Percentiles rank a stretch among this genome's conserved stretches.
phyloP scores from a whole-genome alignment of 1,139 yeast species.

The Nakaseomyces sp. region DNA sequence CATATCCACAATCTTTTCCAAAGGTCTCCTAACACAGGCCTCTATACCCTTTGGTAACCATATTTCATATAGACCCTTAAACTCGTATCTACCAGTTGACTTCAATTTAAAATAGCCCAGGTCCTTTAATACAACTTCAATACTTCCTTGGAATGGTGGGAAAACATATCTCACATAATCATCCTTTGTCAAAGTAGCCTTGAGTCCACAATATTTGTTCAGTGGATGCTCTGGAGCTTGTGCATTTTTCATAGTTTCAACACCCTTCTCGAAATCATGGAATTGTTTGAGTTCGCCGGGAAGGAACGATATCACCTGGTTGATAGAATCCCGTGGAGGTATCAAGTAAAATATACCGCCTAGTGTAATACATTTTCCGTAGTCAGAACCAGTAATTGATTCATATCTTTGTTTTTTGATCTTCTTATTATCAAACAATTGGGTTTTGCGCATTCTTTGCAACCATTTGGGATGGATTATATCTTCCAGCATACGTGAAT shows the following conservation, averaged over 20 bases:
- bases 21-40: conserved; percentile 36
- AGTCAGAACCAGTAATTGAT: conserved; percentile 34
- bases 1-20: conserved; percentile 17
- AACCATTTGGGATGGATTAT: conserved; percentile 21
- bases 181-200: conserved; percentile 28
- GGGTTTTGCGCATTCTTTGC: conserved; percentile 25
- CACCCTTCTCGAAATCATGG: conserved; percentile 24
- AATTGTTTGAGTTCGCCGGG: conserved; percentile 28
- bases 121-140: conserved; percentile 61
- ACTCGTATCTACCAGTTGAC: conserved; percentile 49
- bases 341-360: conserved; percentile 55
- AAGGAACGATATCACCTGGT: conserved; percentile 32
- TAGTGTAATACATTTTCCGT: conserved; percentile 40
- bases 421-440: conserved; percentile 19
- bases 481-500: conserved; percentile 10
- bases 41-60: conserved; percentile 43
- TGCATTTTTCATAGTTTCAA: conserved; percentile 25
- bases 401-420: conserved; percentile 33
- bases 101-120: conserved; percentile 58
- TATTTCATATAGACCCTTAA: conserved; percentile 36
- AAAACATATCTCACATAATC: conserved; percentile 40
- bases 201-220: conserved; percentile 32
- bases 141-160: conserved; percentile 61
- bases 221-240: conserved; percentile 23
- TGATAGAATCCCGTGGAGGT: conserved; percentile 39